Base-by-base conservation (phyloP, 2,329 filamentous ascomycete species). In the Fusarium sp. region DNA sequence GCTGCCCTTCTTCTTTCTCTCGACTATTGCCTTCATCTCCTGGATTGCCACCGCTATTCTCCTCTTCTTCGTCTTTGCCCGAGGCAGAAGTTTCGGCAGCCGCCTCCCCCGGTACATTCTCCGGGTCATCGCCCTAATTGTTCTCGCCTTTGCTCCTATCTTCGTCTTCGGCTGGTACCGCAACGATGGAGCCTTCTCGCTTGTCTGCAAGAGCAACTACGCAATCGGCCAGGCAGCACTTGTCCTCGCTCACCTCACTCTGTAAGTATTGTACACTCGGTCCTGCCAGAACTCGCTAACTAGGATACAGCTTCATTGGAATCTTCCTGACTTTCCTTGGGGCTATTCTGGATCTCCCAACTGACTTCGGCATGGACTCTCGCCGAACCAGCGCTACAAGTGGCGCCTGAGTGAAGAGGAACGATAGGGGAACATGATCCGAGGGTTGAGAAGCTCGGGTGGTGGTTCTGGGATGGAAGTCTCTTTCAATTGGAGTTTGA, bases 31-130 rank as follows among this genome's bases (percentile, higher is more conserved):
- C 31, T 33, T 74, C 4, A 59, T 79, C 25, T 63, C 61, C 45
- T 73, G 59, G 50, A 1, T 70, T 47, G 68, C 67, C 8, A 62
- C 68, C 31, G 31, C 47, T 10, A 16, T 75, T 42, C 66, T 79
- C 45, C 38, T 77, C 6, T 5, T 73, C 47, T 66, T 65, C 27
- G 57, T 70, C 35, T n/a, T 72, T 5, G 22, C 45, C 10, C 73
- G 65, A 14, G 36, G 69, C 20, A 57, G 25, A 27, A 25, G 65
- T 31, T 18, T 36, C 36, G 36, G 58, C n/a, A 11, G 35, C 62
- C 20, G 65, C 70, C 16, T 66, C 36, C 63, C 75, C 10, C 45
- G 69, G 6, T 81, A 79, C 56, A 59, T 81, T 65, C 77, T 80
- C 25, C 76, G 71, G 4, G 69, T 78, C 50, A 33, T 77, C n/a